A percentile compares a stretch with the other conserved stretches of the same genome.
Conservation (phyloP, 306 rosid species). For the Hippophae tibetana region DNA sequence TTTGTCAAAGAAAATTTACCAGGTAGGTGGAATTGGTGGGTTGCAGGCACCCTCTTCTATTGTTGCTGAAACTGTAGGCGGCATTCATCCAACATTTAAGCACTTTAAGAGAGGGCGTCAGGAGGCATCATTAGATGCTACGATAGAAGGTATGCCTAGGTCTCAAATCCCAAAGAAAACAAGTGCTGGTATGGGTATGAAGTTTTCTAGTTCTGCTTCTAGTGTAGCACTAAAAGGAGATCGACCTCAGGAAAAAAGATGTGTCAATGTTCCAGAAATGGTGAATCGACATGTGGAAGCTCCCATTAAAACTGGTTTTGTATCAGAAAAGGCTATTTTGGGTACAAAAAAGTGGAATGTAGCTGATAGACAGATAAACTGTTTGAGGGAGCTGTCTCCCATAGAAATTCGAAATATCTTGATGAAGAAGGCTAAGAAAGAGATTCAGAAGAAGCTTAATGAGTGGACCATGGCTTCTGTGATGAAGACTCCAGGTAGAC, state of each 20-base stretch:
- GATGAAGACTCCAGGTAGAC: conserved; percentile 20
- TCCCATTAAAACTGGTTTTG: conserved; percentile 22
- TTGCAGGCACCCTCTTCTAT: conserved; percentile 21
- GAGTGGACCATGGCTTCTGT: conserved; percentile 29
- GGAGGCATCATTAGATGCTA: conserved; percentile 16
- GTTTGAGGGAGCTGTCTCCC: conserved; percentile 31
- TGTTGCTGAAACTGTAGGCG: conserved; percentile 32
- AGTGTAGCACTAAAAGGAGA: conserved; percentile 29
- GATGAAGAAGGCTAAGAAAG: conserved; percentile 45
- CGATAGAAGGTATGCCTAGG: conserved; percentile 23
- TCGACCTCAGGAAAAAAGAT: conserved; percentile 31
- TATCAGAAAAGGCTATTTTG: conserved; percentile 27
- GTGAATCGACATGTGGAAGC: conserved; percentile 26
- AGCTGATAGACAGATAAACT: conserved; percentile 19
- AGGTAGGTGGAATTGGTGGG: conserved; percentile 22
- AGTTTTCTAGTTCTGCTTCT: conserved; percentile 20
- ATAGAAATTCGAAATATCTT: conserved; percentile 33
- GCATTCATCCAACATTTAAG: conserved; percentile 20
- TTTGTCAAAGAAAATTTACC: conserved; percentile 16
- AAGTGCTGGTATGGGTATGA: conserved; percentile 26
- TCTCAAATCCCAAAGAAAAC: conserved; percentile 22
- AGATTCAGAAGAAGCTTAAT: conserved; percentile 43
- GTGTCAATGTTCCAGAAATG: conserved; percentile 15
- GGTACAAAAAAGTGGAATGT: conserved; percentile 30
- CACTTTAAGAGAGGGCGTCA: conserved; percentile 36